Base-by-base conservation (phyloP, 345 rosid species). In the Acer saccharum region DNA sequence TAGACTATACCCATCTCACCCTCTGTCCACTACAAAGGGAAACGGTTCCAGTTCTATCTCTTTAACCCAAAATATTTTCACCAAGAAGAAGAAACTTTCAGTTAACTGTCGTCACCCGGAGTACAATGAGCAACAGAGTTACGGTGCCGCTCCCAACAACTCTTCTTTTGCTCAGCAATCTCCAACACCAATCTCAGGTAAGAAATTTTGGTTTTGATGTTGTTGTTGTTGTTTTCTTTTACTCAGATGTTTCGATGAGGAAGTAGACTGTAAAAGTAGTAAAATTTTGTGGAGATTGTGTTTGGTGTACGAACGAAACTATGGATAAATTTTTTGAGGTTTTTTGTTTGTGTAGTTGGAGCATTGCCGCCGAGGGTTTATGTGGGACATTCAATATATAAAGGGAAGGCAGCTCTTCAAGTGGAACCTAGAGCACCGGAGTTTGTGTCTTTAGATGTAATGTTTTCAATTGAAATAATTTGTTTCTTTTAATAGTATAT, bases 351-450 rank as follows among this genome's bases (percentile, higher is more conserved):
- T 61, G 81, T 57, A 86, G 93, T 69, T 43, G 90, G 84, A 82
- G 91, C 84, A 14, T 78, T 77, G 75, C 84, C 89, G 21, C 64
- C 93, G 35, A 83, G 84, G 85, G 84, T 87, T 76, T 95, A 80
- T 46, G 97, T 93, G 77, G 90, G 96, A 1, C 93, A 95, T 82
- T 91, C 96, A 20, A 90, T 95, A 70, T 95, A 93, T 85, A 96
- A 94, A 88, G 99, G 99, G 77, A 96, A 94, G 86, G 97, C 97
- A 64, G 99, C 94, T 58, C 91, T 96, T 68, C 88, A 95, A 0
- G 87, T 94, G 63, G 95, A 90, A 78, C 99, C 98, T 20, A 84
- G 78, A 81, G 90, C 93, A 10, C 99, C 97, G 1, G 96, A 95
- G 82, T 95, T 92, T 77, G 84, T 87, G 60, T 75, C 90, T 27